Evolutionary conservation across 768 basidiomycete species (phyloP), one percentile per base, ranked within the genome.

Genomic region (Cyathus striatus): DNA sequence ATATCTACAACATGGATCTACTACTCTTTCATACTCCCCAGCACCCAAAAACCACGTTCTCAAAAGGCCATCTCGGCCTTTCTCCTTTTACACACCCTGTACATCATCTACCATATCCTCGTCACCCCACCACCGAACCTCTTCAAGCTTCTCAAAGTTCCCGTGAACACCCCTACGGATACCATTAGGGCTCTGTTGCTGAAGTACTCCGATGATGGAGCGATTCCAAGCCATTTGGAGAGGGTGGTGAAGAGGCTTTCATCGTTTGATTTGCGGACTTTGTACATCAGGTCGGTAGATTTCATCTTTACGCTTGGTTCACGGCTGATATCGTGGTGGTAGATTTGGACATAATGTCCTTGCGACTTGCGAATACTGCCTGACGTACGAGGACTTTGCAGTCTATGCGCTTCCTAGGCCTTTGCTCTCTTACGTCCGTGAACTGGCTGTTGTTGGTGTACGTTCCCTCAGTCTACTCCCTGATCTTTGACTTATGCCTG

Each of bases 291-390:
- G 83, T 83, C 38, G 13, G 72, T 40, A 20, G 23, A 38, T 13
- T 34, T 21, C 34, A 3, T 41, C 24, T 9, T 25, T 33, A n/a
- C 17, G 23, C 24, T 42, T 30, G 21, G 24, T 24, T 43, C 16
- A 23, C 12, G 37, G 16, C 43, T 4, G 30, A 3, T 23, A 23
- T 18, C 21, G 24, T 23, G 35, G 34, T 2, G 2, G 33, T 49
- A 86, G 86, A 44, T 84, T 86, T 46, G 86, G 86, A 18, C 86
- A 89, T 58, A 58, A 70, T 21, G 75, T 77, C 4, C 59, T 89
- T 13, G 66, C 78, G 35, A 72, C 69, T 6, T 89, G 86, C 60
- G 69, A 69, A n/a, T 78, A 81, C 55, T 89, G 86, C 58, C 70
- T 68, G 17, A 75, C 79, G 12, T 68, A 68, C 40, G 58, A 72